These are phyloP conservation scores for Aspergillus sparsus DNA, from an alignment of 495 filamentous ascomycete species.

Conservation along the genomic window DNA sequence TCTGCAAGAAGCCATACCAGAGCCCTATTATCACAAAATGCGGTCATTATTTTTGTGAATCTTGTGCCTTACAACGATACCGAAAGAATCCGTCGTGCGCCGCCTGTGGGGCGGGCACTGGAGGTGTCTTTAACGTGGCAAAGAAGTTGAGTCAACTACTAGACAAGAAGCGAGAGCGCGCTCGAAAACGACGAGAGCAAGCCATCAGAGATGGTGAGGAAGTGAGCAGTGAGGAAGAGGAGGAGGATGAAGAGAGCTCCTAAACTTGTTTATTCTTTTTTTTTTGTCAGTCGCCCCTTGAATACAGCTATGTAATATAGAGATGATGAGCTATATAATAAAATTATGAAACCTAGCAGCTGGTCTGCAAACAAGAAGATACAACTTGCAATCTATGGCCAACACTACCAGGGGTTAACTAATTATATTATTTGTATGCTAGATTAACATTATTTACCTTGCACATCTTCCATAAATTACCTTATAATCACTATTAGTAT, in stretches of 20 bases:
- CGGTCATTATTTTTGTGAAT: constrained; percentile 93
- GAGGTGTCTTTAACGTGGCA: constrained; percentile 86
- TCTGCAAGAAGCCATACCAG: constrained; percentile 81
- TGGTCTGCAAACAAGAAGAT: not conserved
- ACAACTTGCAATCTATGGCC: too few species aligned
- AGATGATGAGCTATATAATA: not conserved
- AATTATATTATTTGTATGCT: too few species aligned
- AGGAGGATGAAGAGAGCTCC: constrained; percentile 18
- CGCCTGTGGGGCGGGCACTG: constrained; percentile 79
- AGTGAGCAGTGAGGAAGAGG: constrained; percentile 60
- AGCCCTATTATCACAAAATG: constrained; percentile 86
- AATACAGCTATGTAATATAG: not conserved
- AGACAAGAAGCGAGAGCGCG: constrained; percentile 77
- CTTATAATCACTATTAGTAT: too few species aligned
- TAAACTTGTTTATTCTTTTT: not conserved
- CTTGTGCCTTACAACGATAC: constrained; percentile 82
- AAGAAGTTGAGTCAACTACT: constrained; percentile 79
- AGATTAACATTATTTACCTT: too few species aligned
- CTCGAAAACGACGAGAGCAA: constrained; percentile 64
- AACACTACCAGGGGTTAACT: too few species aligned
- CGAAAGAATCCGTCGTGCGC: constrained; percentile 80
- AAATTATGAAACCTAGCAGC: not conserved
- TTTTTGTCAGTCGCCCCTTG: not conserved
- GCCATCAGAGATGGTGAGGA: constrained; percentile 73
- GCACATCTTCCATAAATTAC: too few species aligned